Evolutionary conservation across 345 rosid genomes (phyloP), one percentile per base, ranked within the genome.

Genomic region (Rhizophora apiculata): DNA sequence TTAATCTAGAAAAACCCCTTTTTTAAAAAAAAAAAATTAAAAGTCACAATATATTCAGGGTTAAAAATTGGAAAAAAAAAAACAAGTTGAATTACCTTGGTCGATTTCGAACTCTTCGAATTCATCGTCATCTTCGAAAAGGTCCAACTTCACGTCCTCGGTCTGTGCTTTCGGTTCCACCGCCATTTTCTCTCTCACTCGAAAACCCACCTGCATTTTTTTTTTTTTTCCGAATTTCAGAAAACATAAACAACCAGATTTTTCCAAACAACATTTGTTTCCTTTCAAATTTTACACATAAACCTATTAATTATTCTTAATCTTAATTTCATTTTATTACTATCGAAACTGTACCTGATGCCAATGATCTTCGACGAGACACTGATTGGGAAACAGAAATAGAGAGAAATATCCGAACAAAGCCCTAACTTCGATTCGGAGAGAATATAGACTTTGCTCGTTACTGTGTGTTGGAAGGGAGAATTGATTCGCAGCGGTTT

Each of bases 41-140:
- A 37, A 37, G 11, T 8, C 10, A 0, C 48, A 11, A 55, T 21
- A 55, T 3, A 55, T 55, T n/a, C 27, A 55, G 21, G 59, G 1
- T 22, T 55, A 0, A 55, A n/a, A 55, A 54, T 54, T 24, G 1
- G 13, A 22, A 53, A 39, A 68, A 7, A 60, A 74, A 49, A 51
- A 65, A 10, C 19, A 31, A 65, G 32, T n/a, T 21, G 43, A 65
- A 21, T 6, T 37, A 87, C 93, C 90, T 87, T 84, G 84, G 43
- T 83, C 71, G 72, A 88, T 86, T 71, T 81, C 86, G 67, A 89
- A 89, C 73, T 92, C 97, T 75, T 93, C 98, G 57, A 93, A 93
- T 77, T 93, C 98, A 65, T 93, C 98, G 64, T 93, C 97, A 59
- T 93, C 98, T 62, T 93, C 97, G 74, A 93, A 89, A 72, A 93